phyloP scores from a whole-genome alignment of 2,329 filamentous ascomycete genomes.

The Fusarium torulosum region DNA sequence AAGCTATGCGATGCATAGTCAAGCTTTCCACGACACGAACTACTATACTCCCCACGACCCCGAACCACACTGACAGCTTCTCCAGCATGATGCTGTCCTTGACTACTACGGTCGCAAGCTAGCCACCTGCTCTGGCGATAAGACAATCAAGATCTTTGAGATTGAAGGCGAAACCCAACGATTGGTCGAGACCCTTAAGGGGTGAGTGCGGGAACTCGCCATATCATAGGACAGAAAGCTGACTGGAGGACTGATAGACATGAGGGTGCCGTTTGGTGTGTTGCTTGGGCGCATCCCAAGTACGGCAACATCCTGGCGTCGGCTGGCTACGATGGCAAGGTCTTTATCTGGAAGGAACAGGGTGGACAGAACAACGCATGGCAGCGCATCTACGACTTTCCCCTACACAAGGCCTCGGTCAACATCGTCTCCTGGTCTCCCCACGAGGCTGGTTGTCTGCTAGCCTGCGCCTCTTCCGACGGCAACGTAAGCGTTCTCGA shows the following conservation, averaged over 20 bases:
- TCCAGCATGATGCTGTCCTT: conserved; percentile 93
- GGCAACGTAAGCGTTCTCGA: conserved; percentile 94
- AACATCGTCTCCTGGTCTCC: conserved; percentile 99
- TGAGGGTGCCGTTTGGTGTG: conserved; percentile 97
- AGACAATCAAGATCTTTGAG: conserved; percentile 99
- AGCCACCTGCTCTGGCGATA: conserved; percentile 97
- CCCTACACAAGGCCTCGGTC: conserved; percentile 93
- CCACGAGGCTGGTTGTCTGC: conserved; percentile 92
- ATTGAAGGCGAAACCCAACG: conserved; percentile 93
- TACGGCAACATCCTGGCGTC: conserved; percentile 98
- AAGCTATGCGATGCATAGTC: conserved; percentile 11
- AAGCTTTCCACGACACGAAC: conserved; percentile 6
- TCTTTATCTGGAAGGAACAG: conserved; percentile 98
- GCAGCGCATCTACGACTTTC: conserved; percentile 93
- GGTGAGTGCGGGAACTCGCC: conserved; percentile 65
- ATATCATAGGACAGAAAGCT: conserved; percentile 13
- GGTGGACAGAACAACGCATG: conserved; percentile 68
- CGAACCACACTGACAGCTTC: conserved; percentile 40
- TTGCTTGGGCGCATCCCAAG: conserved; percentile 98
- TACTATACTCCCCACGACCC: conserved; percentile 2
- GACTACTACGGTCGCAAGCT: conserved; percentile 98
- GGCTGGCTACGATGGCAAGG: conserved; percentile 96
- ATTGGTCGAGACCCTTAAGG: conserved; percentile 92
- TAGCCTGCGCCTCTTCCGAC: conserved; percentile 94
- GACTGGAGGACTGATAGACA: conserved; percentile 69